Evolutionary conservation across 169 alveolate species (phyloP), one percentile per base, ranked within the genome.

Genomic region (Plasmodium coatneyi): DNA sequence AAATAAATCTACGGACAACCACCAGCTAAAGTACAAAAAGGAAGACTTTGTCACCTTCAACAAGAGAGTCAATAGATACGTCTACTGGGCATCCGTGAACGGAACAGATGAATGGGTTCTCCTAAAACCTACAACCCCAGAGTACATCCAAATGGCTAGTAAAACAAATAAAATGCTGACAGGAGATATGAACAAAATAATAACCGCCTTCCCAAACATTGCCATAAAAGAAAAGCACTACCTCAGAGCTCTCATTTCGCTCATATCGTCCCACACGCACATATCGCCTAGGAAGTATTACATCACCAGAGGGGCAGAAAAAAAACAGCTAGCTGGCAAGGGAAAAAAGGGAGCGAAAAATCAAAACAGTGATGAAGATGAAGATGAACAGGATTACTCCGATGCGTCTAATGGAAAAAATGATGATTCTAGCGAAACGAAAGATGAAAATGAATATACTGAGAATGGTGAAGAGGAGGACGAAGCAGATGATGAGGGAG

Each of bases 171-270:
- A 86, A 49, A 32, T 86, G 36, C 81, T 86, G 1, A 86, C 84
- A 16, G 93, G 93, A 6, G 14, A 86, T 76, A 74, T 86, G 46
- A 86, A 86, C 80, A 72, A 86, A 32, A 76, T 28, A 5, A 86
- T 86, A 54, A 86, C 79, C 14, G 76, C 93, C n/a, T 86, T 86
- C 25, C 84, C 84, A 30, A 86, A 86, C 25, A 74, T 86, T 54
- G 56, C 79, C 22, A 86, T 86, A 49, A 86, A 86, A 46, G 93
- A 86, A 86, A 86, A 86, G 80, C 93, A 86, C 60, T 86, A 86
- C 32, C 46, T 86, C 39, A 14, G 93, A 54, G 93, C 93, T 7
- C 49, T 86, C 46, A 86, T 86, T 10, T 86, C 93, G 1, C 79
- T 86, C 19, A 86, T 86, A n/a, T 86, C 93, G 3, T 72, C 93